phyloP scores from a whole-genome alignment of 805 yeast genomes.

The Teunomyces gatunensis region DNA sequence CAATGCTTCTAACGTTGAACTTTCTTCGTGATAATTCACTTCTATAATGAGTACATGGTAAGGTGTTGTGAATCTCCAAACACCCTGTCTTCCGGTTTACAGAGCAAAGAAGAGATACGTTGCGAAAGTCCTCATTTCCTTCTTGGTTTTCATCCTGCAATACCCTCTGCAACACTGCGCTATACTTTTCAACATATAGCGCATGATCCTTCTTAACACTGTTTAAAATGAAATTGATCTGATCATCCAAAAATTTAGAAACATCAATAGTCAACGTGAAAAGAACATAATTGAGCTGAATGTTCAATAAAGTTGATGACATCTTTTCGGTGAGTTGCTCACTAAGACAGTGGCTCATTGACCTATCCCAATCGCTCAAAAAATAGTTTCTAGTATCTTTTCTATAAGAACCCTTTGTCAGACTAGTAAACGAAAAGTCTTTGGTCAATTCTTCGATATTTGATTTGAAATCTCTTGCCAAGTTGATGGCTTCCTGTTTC shows the following conservation, averaged over 20 bases:
- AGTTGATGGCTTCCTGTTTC: constrained; percentile 16
- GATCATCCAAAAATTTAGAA: constrained; percentile 19
- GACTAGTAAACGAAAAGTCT: constrained; percentile 14
- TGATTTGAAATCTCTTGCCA: constrained; percentile 18
- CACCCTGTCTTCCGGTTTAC: constrained; percentile 36
- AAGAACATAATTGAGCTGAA: constrained; percentile 37
- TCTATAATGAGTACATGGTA: constrained; percentile 23
- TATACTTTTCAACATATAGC: constrained; percentile 5
- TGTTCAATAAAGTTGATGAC: constrained; percentile 27
- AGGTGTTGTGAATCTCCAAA: constrained; percentile 32
- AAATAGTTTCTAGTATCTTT: constrained; percentile 11
- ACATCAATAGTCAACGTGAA: constrained; percentile 33
- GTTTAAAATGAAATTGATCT: constrained; percentile 1
- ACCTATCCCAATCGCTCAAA: constrained; percentile 31
- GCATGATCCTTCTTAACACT: constrained; percentile 1
- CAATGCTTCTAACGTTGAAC: constrained; percentile 4
- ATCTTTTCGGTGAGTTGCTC: constrained; percentile 23
- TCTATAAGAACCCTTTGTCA: not conserved
- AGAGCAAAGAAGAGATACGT: constrained; percentile 29
- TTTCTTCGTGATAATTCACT: constrained; percentile 7
- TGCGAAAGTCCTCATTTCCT: constrained; percentile 7
- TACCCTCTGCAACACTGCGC: constrained; percentile 6
- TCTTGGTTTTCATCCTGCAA: constrained; percentile 1
- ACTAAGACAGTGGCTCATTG: constrained; percentile 23
- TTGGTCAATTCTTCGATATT: constrained; percentile 20